A percentile compares a stretch with the other conserved stretches of the same genome.
Evolutionary conservation across 1,284 basidiomycete genomes (phyloP).

Genomic region (Leccinum angustisporum): DNA sequence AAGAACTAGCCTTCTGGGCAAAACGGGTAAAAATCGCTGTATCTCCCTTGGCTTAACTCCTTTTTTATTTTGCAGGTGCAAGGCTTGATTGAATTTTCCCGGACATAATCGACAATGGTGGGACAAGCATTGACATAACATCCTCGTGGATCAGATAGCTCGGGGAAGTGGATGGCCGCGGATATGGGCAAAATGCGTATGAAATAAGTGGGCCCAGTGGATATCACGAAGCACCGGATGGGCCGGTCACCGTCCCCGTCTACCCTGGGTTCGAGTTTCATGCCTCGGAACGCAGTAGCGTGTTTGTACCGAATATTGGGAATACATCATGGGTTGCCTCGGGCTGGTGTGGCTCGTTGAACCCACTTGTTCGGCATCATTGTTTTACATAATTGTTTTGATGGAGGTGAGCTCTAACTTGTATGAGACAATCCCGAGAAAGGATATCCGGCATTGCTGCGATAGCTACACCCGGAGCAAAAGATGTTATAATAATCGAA

Average conservation of each 20-base stretch:
- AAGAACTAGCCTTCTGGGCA: slow-evolving; percentile 9
- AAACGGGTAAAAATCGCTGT: slow-evolving; percentile 13
- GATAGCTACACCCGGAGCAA: slow-evolving; percentile 11
- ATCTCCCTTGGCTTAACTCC: slow-evolving; percentile 19
- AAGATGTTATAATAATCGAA: slow-evolving; percentile 12
- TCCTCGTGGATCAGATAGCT: slow-evolving; percentile 34
- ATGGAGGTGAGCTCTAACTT: slow-evolving; percentile 14
- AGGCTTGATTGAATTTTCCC: slow-evolving; percentile 29
- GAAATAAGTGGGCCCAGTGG: slow-evolving; percentile 14
- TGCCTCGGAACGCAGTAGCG: slow-evolving; percentile 21
- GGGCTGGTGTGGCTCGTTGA: slow-evolving; percentile 25
- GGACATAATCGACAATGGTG: slow-evolving; percentile 22
- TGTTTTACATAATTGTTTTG: slow-evolving; percentile 4
- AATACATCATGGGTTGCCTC: slow-evolving; percentile 20
- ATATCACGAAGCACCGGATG: slow-evolving; percentile 25
- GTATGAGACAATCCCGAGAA: slow-evolving; percentile 7
- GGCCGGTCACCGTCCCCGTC: slow-evolving; percentile 16
- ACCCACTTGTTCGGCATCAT: slow-evolving; percentile 20
- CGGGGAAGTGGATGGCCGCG: slow-evolving; percentile 19
- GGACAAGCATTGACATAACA: slow-evolving; percentile 16
- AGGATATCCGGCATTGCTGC: slow-evolving; percentile 13
- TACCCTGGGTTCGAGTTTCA: slow-evolving; percentile 19
- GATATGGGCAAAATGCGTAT: slow-evolving; percentile 28
- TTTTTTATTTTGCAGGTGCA: slow-evolving; percentile 12
- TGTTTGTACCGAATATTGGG: slow-evolving; percentile 6